Percentiles rank a stretch among this genome's conserved stretches.
Conservation (phyloP, 352 stramenopile genomes). For the Phytopythium ostracodes region DNA sequence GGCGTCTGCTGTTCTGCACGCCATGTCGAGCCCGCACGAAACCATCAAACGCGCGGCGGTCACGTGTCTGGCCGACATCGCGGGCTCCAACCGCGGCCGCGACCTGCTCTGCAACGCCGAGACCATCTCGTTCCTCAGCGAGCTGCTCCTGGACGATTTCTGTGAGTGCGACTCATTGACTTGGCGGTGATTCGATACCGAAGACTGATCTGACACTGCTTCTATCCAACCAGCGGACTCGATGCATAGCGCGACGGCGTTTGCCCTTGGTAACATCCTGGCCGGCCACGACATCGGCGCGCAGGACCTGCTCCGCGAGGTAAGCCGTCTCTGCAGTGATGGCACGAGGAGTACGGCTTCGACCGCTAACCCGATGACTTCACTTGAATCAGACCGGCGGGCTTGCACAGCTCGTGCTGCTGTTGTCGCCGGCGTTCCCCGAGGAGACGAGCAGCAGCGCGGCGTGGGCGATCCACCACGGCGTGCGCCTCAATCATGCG, state of each 20-base stretch:
- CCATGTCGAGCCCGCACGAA: conserved; percentile 51
- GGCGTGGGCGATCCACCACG: conserved; percentile 73
- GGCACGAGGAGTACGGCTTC: neutral
- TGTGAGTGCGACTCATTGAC: too few species aligned
- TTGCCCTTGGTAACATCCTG: conserved; percentile 65
- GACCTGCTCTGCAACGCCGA: conserved; percentile 45
- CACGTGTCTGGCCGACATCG: conserved; percentile 56
- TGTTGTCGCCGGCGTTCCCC: conserved; percentile 56
- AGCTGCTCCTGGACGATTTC: conserved; percentile 42
- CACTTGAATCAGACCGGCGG: conserved; percentile 26
- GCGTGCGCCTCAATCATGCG: conserved; percentile 53
- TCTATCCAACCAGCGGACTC: conserved; percentile 26
- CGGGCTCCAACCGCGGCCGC: conserved; percentile 30
- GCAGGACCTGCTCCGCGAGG: conserved; percentile 56
- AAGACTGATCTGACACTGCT: neutral
- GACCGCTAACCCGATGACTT: neutral
- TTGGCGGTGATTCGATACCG: too few species aligned
- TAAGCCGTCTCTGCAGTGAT: neutral
- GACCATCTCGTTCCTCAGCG: conserved; percentile 34
- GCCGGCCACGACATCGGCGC: conserved; percentile 48
- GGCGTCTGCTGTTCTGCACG: conserved; percentile 33
- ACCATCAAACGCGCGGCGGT: conserved; percentile 50
- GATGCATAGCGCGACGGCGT: conserved; percentile 52
- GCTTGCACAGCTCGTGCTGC: conserved; percentile 50
- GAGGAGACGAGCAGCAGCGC: conserved; percentile 69